phyloP scores from a whole-genome alignment of 2,329 filamentous ascomycete species.

The Kalaharituber pfeilii region DNA sequence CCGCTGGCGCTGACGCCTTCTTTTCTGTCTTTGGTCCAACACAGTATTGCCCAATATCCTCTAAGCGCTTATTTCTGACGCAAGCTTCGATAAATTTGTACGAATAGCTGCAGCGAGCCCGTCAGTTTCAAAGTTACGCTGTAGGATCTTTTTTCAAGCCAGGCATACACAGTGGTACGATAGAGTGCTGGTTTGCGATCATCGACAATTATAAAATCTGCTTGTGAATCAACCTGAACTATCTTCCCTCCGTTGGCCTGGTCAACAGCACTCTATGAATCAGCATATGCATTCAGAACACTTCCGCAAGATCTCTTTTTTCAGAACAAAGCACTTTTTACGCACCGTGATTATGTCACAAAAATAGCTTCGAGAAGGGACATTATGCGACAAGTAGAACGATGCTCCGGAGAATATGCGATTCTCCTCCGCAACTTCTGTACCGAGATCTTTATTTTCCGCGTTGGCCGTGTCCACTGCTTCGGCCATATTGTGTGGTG shows the following conservation, averaged over 20 bases:
- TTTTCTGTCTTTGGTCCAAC: conserved; percentile 22
- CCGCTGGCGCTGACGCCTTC: neutral
- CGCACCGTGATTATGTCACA: neutral
- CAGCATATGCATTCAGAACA: neutral
- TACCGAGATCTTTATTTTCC: too few relatives aligned
- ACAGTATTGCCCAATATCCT: conserved; percentile 32
- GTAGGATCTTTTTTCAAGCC: neutral
- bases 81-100: conserved; percentile 42
- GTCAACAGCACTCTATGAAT: neutral
- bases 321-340: neutral
- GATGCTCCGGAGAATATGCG: neutral
- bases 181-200: conserved; percentile 35
- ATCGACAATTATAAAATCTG: conserved; percentile 29
- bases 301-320: neutral
- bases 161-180: conserved; percentile 29
- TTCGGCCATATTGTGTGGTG: too few relatives aligned
- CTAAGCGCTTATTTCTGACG: conserved; percentile 32
- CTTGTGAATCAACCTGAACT: conserved; percentile 7
- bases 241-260: conserved; percentile 13
- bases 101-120: conserved; percentile 30
- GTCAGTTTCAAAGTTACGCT: neutral
- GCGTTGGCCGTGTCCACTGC: too few relatives aligned
- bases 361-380: neutral
- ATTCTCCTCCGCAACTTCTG: neutral
- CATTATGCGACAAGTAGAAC: neutral